Base-by-base conservation (phyloP, 805 yeast species). In the Ogataea parapolymorpha region DNA sequence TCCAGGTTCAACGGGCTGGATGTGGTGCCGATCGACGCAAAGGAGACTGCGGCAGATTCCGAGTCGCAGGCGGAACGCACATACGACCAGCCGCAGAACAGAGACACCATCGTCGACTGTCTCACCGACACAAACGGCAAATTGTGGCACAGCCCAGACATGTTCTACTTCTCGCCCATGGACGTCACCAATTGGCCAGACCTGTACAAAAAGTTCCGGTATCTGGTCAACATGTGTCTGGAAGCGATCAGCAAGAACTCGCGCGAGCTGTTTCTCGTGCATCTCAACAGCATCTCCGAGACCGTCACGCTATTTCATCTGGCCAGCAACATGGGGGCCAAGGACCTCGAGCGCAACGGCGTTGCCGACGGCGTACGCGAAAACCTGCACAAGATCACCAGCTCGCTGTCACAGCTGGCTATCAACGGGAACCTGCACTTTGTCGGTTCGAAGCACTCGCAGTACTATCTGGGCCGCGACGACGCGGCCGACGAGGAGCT, bases 371-470 rank as follows among this genome's bases (percentile, higher is more conserved):
- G 72, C 9, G 70, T 82, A 10, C 69, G 75, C 41, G 66, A 67
- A 39, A 62, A 76, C 27, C 58, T 83, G 49, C 77, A 71, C 51
- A 70, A 72, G 44, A 65, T 82, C 12, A 73, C 80, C 0, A 62
- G 71, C 7, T 67, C 82, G 1, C 70, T 79, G 42, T 74, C 86
- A 2, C 83, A 79, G 44, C 71, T 85, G 42, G 78, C 80, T 43
- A 75, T 82, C 42, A 80, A 80, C 54, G 84, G 86, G 7, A 68
- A 74, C 35, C 56, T 84, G n/a, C 83, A 77, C 56, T 65, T 83
- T 39, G 66, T 68, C 33, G 65, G 69, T 13, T 42, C 46, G 33
- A 41, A 44, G 17, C 46, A 45, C 27, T 39, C 56, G 5, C 56
- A 54, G 5, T 48, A 55, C 30, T 55, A 46, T 37, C 37, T 55